Conservation (phyloP, 2,329 filamentous ascomycete species). For the Ophiognomonia clavigignenti-juglandacearum region DNA sequence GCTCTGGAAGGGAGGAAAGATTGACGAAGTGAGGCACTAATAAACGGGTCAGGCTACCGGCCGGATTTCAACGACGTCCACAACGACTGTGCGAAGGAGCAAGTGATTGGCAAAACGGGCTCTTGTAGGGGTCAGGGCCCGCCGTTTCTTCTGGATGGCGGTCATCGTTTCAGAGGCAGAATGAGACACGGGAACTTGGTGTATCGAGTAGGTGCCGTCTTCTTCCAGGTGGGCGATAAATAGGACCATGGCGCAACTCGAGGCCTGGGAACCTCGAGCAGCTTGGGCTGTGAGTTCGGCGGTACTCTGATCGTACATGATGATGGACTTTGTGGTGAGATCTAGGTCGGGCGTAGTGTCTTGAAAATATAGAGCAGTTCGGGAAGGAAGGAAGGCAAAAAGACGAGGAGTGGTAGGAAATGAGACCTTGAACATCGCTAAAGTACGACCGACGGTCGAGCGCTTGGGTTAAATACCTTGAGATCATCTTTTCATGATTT, state of each 20-base stretch:
- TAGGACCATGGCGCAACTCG: background rate
- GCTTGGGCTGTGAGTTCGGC: background rate
- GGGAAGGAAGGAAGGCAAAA: background rate
- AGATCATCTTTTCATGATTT: too few species aligned
- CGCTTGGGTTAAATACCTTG: too few species aligned
- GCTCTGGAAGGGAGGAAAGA: background rate
- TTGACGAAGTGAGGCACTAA: background rate
- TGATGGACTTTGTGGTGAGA: background rate
- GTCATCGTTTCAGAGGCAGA: background rate
- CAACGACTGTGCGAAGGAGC: background rate
- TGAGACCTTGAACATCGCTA: background rate
- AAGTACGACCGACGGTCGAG: too few species aligned
- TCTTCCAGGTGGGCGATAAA: background rate
- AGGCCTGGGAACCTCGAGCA: background rate
- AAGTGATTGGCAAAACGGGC: background rate
- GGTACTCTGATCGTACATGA: background rate
- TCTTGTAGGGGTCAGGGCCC: background rate
- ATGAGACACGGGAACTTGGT: background rate
- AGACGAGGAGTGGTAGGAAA: background rate
- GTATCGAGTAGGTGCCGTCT: background rate
- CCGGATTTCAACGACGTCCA: background rate
- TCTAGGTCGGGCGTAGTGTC: background rate
- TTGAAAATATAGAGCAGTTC: background rate
- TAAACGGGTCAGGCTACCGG: background rate
- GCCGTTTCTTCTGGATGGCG: background rate